A percentile compares a stretch with the other conserved stretches of the same genome.
These are phyloP conservation scores for Musa beccarii DNA, from an alignment of 176 grass and related monocot genomes.

Conservation along the genomic window DNA sequence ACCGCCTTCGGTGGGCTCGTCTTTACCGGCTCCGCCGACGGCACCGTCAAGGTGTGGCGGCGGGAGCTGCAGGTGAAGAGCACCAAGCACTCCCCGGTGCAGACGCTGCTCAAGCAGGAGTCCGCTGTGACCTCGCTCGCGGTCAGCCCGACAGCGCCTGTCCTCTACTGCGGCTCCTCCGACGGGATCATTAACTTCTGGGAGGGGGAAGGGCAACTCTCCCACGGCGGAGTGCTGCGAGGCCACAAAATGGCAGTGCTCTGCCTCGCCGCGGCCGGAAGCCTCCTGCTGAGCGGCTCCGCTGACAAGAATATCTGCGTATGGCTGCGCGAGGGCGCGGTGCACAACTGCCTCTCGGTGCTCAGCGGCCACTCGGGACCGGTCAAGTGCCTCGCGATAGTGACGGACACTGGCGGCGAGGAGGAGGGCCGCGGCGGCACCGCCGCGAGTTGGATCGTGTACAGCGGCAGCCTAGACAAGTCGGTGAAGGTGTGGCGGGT, in stretches of 20 bases:
- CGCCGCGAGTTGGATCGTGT: background rate
- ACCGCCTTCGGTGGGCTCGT: slow-evolving; percentile 6
- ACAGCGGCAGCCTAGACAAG: slow-evolving; percentile 16
- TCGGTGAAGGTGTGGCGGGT: slow-evolving; percentile 17
- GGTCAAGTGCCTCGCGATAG: slow-evolving; percentile 10
- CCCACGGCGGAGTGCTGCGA: slow-evolving; percentile 7
- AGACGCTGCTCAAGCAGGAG: slow-evolving; percentile 14
- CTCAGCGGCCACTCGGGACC: slow-evolving; percentile 10
- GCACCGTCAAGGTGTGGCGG: slow-evolving; percentile 21
- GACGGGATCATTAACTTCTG: slow-evolving; percentile 15
- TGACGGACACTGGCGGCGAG: background rate
- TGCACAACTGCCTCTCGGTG: slow-evolving; percentile 4
- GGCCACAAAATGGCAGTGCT: slow-evolving; percentile 10
- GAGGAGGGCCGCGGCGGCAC: background rate
- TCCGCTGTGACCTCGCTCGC: slow-evolving; percentile 9
- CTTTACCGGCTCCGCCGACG: slow-evolving; percentile 16
- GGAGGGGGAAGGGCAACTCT: background rate
- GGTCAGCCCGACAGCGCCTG: background rate
- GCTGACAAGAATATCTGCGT: slow-evolving; percentile 16
- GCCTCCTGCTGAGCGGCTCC: slow-evolving; percentile 11
- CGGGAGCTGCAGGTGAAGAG: background rate
- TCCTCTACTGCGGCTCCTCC: slow-evolving; percentile 15
- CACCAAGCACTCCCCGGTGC: background rate
- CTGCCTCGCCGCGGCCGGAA: slow-evolving; percentile 5
- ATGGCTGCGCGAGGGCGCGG: background rate